Evolutionary conservation across 768 basidiomycete genomes (phyloP).

Genomic region (Tulasnella sp.): DNA sequence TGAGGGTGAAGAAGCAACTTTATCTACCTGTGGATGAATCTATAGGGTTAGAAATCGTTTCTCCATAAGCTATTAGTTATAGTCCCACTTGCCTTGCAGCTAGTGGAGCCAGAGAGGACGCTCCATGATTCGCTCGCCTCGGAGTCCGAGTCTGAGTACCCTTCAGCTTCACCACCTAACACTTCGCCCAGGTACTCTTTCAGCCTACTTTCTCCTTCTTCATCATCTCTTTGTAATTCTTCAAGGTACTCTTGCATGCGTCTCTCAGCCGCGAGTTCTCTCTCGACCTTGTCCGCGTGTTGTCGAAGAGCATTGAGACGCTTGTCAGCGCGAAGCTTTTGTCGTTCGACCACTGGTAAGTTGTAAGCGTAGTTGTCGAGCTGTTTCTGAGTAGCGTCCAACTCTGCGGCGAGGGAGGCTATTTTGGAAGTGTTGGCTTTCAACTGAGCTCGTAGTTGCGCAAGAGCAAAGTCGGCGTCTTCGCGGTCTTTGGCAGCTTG

Average conservation of each 20-base stretch:
- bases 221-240: constrained; percentile 22
- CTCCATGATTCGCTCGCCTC: constrained; percentile 16
- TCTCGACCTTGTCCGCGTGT: constrained; percentile 15
- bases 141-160: constrained; percentile 21
- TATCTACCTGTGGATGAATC: neutral
- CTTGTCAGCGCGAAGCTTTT: constrained; percentile 9
- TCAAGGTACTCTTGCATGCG: constrained; percentile 20
- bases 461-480: neutral
- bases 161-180: constrained; percentile 13
- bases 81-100: neutral
- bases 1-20: neutral
- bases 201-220: constrained; percentile 15
- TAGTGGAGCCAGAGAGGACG: neutral
- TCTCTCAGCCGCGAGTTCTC: constrained; percentile 12
- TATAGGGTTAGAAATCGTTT: neutral
- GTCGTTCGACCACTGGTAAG: constrained; percentile 5
- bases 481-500: constrained; percentile 16
- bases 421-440: constrained; percentile 11
- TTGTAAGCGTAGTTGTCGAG: constrained; percentile 14
- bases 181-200: constrained; percentile 23
- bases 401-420: constrained; percentile 15
- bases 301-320: constrained; percentile 12
- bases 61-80: neutral
- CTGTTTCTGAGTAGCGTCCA: constrained; percentile 8
- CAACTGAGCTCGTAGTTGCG: constrained; percentile 6